Evolutionary conservation across 73 alveolate genomes (phyloP), one percentile per base, ranked within the genome.

Genomic region (Paraurostyla sp.): DNA sequence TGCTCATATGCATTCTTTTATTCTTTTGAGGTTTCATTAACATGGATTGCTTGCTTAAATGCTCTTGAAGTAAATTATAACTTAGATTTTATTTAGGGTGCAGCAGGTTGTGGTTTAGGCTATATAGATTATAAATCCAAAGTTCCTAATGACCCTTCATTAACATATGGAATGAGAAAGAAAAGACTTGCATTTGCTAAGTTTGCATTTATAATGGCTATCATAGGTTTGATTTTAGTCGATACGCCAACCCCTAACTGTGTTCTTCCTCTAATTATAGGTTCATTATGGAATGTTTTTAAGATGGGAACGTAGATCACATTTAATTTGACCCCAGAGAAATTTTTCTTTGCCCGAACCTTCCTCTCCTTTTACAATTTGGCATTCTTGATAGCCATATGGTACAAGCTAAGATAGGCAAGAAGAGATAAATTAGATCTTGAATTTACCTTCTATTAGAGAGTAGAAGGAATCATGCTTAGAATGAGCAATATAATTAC

Each of bases 41-140:
- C 86, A 4, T 90, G 95, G 95, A 76, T 90, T 27, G 92, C 95
- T 0, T 42, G 58, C 20, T 41, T 82, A 3, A 50, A 59, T 35
- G 90, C 89, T 0, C 48, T 90, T 54, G 95, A 90, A 51, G 87
- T 75, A 75, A 49, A 6, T 75, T 29, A 18, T 49, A 16, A 4
- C 32, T 23, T 23, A 4, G 11, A 48, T 7, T 49, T 11, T 7
- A 48, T 13, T 15, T 75, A 75, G 87, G 90, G 92, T 30, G 92
- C 92, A 40, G 95, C 95, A 35, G 92, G 80, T 20, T 69, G 92
- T 45, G 91, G 89, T 0, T 76, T 90, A 27, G 95, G 95, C 7
- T 90, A 90, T 59, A 68, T 71, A 15, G 95, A 90, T 76, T 90
- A 90, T 68, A 35, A 62, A 32, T 83, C 65, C 32, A 83, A 58